These are phyloP conservation scores for Camelina hispida DNA, from an alignment of 345 rosid species.

Conservation along the genomic window DNA sequence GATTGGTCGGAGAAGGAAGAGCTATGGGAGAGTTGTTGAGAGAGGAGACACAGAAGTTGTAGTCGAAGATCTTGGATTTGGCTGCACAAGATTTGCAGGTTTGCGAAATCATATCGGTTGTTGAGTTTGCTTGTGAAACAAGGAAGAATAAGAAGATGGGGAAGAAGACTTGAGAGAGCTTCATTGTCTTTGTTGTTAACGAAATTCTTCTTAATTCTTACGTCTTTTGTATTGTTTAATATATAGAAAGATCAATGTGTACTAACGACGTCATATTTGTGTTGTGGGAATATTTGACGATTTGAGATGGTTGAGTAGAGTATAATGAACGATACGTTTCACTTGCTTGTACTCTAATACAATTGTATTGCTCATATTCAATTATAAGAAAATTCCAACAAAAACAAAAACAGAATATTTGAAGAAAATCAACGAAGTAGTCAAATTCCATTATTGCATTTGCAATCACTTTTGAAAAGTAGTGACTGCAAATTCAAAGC, in stretches of 20 bases:
- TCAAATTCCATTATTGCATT: background rate
- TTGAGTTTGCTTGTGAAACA: slow-evolving; percentile 30
- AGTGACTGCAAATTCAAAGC: background rate
- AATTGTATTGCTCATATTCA: background rate
- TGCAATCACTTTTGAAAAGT: background rate
- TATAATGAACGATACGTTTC: slow-evolving; percentile 21
- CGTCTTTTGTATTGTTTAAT: background rate
- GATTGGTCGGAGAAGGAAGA: slow-evolving; percentile 49
- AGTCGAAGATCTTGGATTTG: slow-evolving; percentile 46
- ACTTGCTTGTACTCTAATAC: slow-evolving; percentile 39
- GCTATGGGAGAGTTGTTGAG: slow-evolving; percentile 54
- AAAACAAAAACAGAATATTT: too few relatives aligned
- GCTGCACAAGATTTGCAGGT: slow-evolving; percentile 55
- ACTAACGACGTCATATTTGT: background rate
- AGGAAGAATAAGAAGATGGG: slow-evolving; percentile 12
- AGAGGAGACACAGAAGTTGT: slow-evolving; percentile 50
- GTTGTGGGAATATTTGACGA: background rate
- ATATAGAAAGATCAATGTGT: slow-evolving; percentile 9
- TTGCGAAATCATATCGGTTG: slow-evolving; percentile 45
- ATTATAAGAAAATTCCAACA: background rate
- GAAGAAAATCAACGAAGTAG: background rate
- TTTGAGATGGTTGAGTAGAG: slow-evolving; percentile 40
- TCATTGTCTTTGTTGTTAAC: slow-evolving; percentile 21
- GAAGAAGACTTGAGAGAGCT: slow-evolving; percentile 20
- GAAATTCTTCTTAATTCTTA: background rate